phyloP scores from a whole-genome alignment of 331 rosid genomes.

The Acacia concinna region DNA sequence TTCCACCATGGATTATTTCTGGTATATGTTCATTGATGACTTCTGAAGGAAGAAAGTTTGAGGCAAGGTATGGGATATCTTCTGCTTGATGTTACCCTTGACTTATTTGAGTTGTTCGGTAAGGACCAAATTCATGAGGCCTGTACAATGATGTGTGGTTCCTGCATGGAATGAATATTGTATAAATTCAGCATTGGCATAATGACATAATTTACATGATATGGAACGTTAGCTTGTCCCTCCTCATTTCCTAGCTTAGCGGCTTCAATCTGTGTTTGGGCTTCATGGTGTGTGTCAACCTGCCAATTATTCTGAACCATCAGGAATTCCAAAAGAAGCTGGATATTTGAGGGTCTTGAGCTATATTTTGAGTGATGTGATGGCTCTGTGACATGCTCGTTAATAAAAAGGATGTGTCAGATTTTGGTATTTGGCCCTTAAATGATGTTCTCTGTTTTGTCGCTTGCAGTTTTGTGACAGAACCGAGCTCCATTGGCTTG shows the following conservation, averaged over 20 bases:
- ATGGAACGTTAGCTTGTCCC: neutral
- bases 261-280: neutral
- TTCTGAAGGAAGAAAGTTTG: conserved; percentile 62
- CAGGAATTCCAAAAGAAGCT: neutral
- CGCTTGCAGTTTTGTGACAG: conserved; percentile 50
- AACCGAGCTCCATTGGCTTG: conserved; percentile 54
- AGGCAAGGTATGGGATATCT: conserved; percentile 55
- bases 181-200: neutral
- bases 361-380: neutral
- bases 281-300: neutral
- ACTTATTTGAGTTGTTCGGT: neutral
- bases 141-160: neutral
- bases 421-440: neutral
- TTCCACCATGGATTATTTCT: conserved; percentile 70
- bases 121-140: neutral
- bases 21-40: conserved; percentile 48
- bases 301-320: neutral
- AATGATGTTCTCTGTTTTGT: neutral
- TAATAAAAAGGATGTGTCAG: neutral
- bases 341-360: neutral
- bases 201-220: neutral
- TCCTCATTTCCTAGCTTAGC: neutral
- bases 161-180: neutral
- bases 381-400: neutral
- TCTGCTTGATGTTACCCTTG: neutral